Base-by-base conservation (phyloP, 768 basidiomycete genomes). In the Termitomyces sp. region DNA sequence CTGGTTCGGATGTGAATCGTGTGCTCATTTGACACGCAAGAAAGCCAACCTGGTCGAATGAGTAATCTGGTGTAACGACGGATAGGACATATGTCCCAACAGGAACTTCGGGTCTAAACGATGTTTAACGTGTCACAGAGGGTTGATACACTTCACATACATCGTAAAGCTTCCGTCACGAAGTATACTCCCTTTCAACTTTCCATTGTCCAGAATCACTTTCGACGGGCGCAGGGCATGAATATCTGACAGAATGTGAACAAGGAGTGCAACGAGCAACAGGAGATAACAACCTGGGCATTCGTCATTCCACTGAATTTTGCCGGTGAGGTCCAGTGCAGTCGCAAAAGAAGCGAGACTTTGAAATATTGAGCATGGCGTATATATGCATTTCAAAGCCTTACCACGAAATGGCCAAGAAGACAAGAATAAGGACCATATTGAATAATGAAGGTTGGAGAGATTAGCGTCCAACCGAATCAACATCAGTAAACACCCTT, bases 21-120 rank as follows among this genome's bases (percentile, higher is more conserved):
- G 36, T 15, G 34, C 48, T 12, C 5, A 56, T 25, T 42, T 20
- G 5, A 52, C 25, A 37, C 48, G 49, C 29, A 46, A 29, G 48
- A 20, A 63, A 69, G 11, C 20, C 43, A 67, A 91, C 91, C 73
- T 88, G 82, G 67, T 93, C 90, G 66, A 94, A 93, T 11, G 71
- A 66, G 68, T 86, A 77, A 69, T 91, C 86, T 70, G 85, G 89
- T 1, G 91, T 76, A 34, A 81, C 61, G 4, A 92, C 83, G 7
- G 88, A 87, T 37, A 92, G 78, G 34, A 91, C 68, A 66, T 92
- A 90, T 14, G 81, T 84, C 37, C 92, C 91, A 15, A 76, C 71
- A n/a, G 82, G 79, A 52, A 92, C 87, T 66, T 86, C 81, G 51
- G 83, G 82, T 74, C 91, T 93, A 63, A 32, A 37, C 10, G 52